These are phyloP conservation scores for Fusarium sororula DNA, from an alignment of 2,329 filamentous ascomycete species.

Conservation along the genomic window DNA sequence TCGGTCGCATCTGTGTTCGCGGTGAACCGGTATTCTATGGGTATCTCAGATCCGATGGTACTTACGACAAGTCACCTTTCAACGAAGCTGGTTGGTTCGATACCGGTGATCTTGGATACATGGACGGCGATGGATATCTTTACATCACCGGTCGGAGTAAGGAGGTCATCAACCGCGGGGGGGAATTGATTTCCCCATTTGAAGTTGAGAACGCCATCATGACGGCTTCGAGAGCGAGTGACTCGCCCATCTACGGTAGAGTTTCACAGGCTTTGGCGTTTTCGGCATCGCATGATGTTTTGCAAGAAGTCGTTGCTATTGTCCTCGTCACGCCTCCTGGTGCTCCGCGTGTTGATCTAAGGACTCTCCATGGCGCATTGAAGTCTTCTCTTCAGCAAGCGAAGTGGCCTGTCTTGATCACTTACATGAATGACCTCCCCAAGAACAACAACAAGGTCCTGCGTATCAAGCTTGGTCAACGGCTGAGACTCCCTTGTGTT, in stretches of 20 bases:
- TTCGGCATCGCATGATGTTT: not conserved
- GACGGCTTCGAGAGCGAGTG: not conserved
- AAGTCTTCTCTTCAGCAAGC: slow-evolving; percentile 5
- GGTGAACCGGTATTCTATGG: not conserved
- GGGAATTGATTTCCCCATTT: not conserved
- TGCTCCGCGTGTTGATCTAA: not conserved
- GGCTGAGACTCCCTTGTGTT: not conserved
- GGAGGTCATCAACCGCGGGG: slow-evolving; percentile 1
- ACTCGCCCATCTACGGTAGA: not conserved
- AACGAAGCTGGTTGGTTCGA: not conserved
- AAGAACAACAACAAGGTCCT: slow-evolving; percentile 17
- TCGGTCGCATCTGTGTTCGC: slow-evolving; percentile 5
- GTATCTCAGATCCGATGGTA: not conserved
- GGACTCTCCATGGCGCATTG: not conserved
- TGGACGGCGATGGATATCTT: not conserved
- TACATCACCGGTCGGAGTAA: slow-evolving; percentile 16
- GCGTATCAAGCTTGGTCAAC: not conserved
- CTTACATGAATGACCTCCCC: not conserved
- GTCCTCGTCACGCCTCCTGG: not conserved
- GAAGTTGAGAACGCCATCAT: slow-evolving; percentile 17
- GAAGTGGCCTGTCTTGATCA: slow-evolving; percentile 3
- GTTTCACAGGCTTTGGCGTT: not conserved
- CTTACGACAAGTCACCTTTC: not conserved
- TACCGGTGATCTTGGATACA: slow-evolving; percentile 1
- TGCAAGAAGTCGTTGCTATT: not conserved